Conservation (phyloP, 1,139 yeast species). For the Kodamaea sp. region DNA sequence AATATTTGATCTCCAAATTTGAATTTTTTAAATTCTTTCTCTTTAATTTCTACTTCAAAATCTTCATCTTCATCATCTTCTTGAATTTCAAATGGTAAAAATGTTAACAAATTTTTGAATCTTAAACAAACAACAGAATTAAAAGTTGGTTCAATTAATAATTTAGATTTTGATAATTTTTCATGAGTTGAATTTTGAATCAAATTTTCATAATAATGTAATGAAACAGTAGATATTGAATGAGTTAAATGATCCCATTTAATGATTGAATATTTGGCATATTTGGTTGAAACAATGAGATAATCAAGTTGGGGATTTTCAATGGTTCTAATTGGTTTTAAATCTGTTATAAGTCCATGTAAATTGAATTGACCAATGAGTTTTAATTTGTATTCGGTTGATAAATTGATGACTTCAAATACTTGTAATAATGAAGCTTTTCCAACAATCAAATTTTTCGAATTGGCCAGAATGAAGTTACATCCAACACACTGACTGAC, state of each 20-base stretch:
- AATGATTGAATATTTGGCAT: constrained; percentile 74
- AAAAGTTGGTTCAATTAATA: constrained; percentile 63
- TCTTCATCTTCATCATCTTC: constrained; percentile 45
- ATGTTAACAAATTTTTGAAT: constrained; percentile 68
- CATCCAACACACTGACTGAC: constrained; percentile 64
- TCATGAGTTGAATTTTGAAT: constrained; percentile 51
- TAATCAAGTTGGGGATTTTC: constrained; percentile 55
- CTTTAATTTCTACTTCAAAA: constrained; percentile 29
- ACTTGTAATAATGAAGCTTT: constrained; percentile 73
- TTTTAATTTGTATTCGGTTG: constrained; percentile 37
- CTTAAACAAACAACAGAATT: constrained; percentile 60
- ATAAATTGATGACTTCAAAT: constrained; percentile 41
- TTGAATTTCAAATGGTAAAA: constrained; percentile 59
- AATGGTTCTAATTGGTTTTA: constrained; percentile 50
- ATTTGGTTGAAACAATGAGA: constrained; percentile 63
- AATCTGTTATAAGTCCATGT: constrained; percentile 64
- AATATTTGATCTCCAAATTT: constrained; percentile 21
- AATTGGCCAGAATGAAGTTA: constrained; percentile 50
- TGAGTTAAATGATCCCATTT: constrained; percentile 60
- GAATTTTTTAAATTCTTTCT: constrained; percentile 12
- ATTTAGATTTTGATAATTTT: constrained; percentile 42
- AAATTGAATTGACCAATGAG: constrained; percentile 65
- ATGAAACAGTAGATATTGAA: constrained; percentile 63
- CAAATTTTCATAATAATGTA: constrained; percentile 82
- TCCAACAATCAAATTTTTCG: constrained; percentile 61